phyloP scores from a whole-genome alignment of 225 moss, liverwort and hornwort species.

The Polytrichum formosum region DNA sequence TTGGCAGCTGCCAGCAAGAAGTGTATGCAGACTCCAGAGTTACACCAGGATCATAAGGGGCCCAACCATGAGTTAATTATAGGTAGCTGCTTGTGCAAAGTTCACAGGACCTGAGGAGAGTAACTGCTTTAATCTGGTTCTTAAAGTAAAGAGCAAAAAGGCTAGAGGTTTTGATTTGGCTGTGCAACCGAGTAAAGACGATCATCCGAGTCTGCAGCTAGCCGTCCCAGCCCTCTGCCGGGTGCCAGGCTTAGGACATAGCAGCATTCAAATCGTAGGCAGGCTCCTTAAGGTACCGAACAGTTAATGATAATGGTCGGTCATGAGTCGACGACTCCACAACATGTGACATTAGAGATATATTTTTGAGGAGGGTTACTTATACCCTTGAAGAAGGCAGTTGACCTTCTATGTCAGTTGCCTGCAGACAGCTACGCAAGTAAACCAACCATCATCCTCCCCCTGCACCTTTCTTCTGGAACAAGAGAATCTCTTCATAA shows the following conservation, averaged over 20 bases:
- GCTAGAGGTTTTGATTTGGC: not conserved
- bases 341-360: constrained; percentile 1
- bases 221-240: not conserved
- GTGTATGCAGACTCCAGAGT: not conserved
- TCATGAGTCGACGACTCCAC: not conserved
- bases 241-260: not conserved
- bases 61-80: not conserved
- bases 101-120: not conserved
- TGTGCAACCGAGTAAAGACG: not conserved
- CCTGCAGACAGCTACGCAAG: not conserved
- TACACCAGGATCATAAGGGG: not conserved
- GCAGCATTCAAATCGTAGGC: not conserved
- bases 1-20: not conserved
- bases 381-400: not conserved
- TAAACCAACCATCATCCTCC: not conserved
- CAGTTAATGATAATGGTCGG: constrained; percentile 5
- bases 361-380: not conserved
- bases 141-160: not conserved
- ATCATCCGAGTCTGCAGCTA: not conserved
- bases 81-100: not conserved
- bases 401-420: constrained; percentile 1
- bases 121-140: not conserved
- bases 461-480: not conserved
- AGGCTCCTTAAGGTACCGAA: not conserved
- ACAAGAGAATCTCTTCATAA: not conserved